Base-by-base conservation (phyloP, 2,329 filamentous ascomycete genomes). In the Alternaria sp. region DNA sequence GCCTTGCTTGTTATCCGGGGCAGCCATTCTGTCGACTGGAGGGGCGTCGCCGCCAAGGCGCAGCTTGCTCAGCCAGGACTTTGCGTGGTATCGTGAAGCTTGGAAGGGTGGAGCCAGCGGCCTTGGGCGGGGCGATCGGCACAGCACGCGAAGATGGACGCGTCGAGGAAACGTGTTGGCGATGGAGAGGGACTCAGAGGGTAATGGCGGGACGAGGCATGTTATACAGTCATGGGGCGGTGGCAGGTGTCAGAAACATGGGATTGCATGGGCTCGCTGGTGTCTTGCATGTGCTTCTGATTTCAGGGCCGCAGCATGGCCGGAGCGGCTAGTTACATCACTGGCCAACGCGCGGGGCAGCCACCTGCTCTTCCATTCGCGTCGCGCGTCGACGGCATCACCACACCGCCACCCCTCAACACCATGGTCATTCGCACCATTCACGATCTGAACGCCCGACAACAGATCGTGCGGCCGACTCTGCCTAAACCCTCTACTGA, bases 1-100 rank as follows among this genome's bases (percentile, higher is more conserved):
- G 57, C 76, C 76, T 11, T 81, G 81, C 67, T 78, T 79, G 58
- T 74, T 80, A 63, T 83, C 82, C 43, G 79, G 82, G 33, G 75
- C 79, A 37, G 82, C 78, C 83, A 84, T 84, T 54, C 73, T 72
- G 60, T 72, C 69, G 12, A 65, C 57, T 26, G 66, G 66, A 26
- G 61, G 64, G 63, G 53, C 64, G 55, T 45, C 51, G 58, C 63
- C 66, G 62, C 71, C 66, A 51, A 60, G 51, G 20, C 64, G 56
- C 0, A 71, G 37, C 25, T 54, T 65, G 44, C 18, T 41, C 20
- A 73, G 66, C 74, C 73, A 77, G 63, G 66, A 70, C 57, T 61
- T 65, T 26, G 43, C 8, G 54, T 60, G 43, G 61, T 66, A 55
- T 53, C 53, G 53, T 23, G 57, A 25, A 33, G 53, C 50, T 25